Evolutionary conservation across 805 yeast species (phyloP).

Genomic region (Saccharomycopsis sp.): DNA sequence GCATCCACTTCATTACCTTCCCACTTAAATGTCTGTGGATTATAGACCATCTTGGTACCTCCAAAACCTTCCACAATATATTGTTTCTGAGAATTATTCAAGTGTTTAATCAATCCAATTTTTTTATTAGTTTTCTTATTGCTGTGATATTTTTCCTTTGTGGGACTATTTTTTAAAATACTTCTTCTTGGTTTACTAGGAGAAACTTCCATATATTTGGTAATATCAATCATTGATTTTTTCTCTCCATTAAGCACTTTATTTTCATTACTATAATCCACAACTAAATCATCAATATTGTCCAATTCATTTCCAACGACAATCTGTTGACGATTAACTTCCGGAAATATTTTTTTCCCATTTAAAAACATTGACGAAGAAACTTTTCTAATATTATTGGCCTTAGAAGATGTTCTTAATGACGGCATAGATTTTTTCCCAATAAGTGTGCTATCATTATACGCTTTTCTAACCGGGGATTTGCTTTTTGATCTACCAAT

Average conservation of each 20-base stretch:
- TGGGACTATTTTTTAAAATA: constrained; percentile 1
- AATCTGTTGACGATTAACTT: constrained; percentile 6
- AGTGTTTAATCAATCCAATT: constrained; percentile 13
- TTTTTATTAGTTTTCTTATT: constrained; percentile 1
- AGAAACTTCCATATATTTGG: constrained; percentile 9
- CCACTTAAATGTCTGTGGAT: constrained; percentile 16
- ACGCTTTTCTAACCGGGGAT: not conserved
- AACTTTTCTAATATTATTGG: constrained; percentile 3
- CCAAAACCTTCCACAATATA: constrained; percentile 14
- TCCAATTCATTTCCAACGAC: constrained; percentile 13
- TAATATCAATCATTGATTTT: constrained; percentile 3
- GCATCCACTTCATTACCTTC: constrained; percentile 18
- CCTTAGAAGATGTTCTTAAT: not conserved
- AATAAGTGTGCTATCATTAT: too few relatives aligned
- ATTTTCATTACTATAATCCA: constrained; percentile 11
- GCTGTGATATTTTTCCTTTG: not conserved
- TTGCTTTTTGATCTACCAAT: not conserved
- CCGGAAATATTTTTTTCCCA: not conserved
- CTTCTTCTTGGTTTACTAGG: not conserved
- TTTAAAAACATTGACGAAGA: not conserved
- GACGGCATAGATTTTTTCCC: constrained; percentile 14
- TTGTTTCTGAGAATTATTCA: constrained; percentile 8
- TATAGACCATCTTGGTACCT: constrained; percentile 16
- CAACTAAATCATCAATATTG: constrained; percentile 13
- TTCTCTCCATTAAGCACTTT: constrained; percentile 5